Percentiles rank a stretch among this genome's conserved stretches.
These are phyloP conservation scores for Colletotrichum navitas DNA, from an alignment of 2,329 filamentous ascomycete species.

Conservation along the genomic window DNA sequence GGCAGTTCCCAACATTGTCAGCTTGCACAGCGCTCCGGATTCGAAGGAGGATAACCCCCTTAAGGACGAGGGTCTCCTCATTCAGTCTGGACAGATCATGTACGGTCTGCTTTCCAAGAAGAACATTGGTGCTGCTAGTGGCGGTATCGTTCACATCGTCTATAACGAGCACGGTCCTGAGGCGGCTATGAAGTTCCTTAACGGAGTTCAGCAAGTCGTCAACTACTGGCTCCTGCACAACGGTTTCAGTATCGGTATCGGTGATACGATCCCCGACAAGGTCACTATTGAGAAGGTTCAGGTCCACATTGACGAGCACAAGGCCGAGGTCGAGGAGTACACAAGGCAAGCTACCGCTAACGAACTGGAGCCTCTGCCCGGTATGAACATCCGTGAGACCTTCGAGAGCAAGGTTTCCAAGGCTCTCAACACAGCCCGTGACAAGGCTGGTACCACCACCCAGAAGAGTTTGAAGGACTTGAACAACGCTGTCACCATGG, in stretches of 20 bases:
- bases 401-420: constrained; percentile 98
- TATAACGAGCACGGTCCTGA: constrained; percentile 94
- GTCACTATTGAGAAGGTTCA: constrained; percentile 88
- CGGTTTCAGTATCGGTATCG: constrained; percentile 97
- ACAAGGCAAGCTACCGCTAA: constrained; percentile 86
- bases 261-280: constrained; percentile 94
- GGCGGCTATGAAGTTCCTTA: constrained; percentile 93
- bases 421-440: constrained; percentile 93
- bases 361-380: constrained; percentile 89
- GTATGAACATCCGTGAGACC: constrained; percentile 98
- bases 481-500: constrained; percentile 98
- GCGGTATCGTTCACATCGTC: constrained; percentile 94
- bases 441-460: constrained; percentile 92
- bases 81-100: constrained; percentile 89
- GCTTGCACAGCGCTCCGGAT: constrained; percentile 76
- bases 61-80: constrained; percentile 82
- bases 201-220: constrained; percentile 92
- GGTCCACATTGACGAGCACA: constrained; percentile 82
- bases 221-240: constrained; percentile 98
- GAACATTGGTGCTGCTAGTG: constrained; percentile 88
- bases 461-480: constrained; percentile 93
- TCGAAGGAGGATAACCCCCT: constrained; percentile 71
- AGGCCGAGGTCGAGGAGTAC: constrained; percentile 81
- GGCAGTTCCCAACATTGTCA: constrained; percentile 89
- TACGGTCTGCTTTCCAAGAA: constrained; percentile 95